Evolutionary conservation across 2,329 filamentous ascomycete species (phyloP).

Genomic region (Aureobasidium subglaciale): DNA sequence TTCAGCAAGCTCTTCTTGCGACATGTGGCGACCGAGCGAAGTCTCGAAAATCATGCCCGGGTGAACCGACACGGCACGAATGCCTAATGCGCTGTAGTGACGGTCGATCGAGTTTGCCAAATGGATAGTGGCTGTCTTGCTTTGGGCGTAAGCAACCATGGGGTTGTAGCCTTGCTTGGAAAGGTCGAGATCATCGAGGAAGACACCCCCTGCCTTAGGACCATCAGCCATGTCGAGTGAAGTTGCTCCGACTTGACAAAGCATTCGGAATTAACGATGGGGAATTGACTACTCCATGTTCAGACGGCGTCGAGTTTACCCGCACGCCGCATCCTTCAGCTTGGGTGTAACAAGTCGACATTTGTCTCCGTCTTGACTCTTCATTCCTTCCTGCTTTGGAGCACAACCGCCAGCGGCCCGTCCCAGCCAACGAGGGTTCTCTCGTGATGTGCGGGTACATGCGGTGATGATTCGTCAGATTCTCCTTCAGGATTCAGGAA

Average conservation of each 20-base stretch:
- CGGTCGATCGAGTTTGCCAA: constrained; percentile 47
- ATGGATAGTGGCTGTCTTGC: constrained; percentile 47
- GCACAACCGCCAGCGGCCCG: too few species aligned
- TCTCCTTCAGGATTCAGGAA: too few species aligned
- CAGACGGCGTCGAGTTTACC: not conserved
- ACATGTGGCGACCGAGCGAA: constrained; percentile 16
- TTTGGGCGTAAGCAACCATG: constrained; percentile 38
- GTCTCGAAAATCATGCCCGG: constrained; percentile 39
- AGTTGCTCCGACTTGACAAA: not conserved
- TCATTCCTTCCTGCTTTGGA: too few species aligned
- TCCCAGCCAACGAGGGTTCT: too few species aligned
- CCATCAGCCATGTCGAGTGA: constrained; percentile 27
- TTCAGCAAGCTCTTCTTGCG: not conserved
- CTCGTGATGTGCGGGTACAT: too few species aligned
- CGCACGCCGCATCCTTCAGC: not conserved
- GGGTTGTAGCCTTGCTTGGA: constrained; percentile 21
- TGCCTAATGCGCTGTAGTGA: constrained; percentile 36
- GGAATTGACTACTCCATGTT: not conserved
- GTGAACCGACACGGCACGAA: constrained; percentile 42
- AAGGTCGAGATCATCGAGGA: constrained; percentile 30
- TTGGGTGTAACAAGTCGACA: too few species aligned
- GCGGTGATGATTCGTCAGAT: too few species aligned
- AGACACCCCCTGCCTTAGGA: constrained; percentile 21
- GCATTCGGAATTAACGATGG: not conserved
- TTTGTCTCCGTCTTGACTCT: too few species aligned